Evolutionary conservation across 2,329 filamentous ascomycete species (phyloP).

Genomic region (Penicillium sp.): DNA sequence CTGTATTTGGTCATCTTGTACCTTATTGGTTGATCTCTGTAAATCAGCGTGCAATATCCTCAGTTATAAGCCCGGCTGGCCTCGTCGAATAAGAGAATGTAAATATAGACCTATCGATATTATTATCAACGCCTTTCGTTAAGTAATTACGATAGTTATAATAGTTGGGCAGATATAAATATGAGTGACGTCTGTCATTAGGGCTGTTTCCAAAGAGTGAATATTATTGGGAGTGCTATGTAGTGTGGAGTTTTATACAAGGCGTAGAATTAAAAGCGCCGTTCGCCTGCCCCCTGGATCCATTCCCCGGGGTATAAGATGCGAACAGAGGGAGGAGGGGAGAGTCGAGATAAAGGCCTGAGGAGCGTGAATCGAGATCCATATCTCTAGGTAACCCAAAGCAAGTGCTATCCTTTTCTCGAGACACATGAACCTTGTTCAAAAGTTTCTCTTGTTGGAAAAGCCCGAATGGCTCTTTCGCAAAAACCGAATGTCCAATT

Average conservation of each 20-base stretch:
- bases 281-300: conserved; percentile 17
- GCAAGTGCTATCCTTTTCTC: neutral
- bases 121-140: too few species aligned
- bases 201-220: neutral
- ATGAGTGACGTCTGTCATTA: neutral
- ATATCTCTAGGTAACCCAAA: neutral
- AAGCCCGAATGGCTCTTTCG: neutral
- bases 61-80: too few species aligned
- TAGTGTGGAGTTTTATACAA: conserved; percentile 23
- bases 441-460: neutral
- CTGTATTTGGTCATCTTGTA: too few species aligned
- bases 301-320: conserved; percentile 26
- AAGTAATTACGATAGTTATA: too few species aligned
- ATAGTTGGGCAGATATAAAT: neutral
- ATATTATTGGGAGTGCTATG: conserved; percentile 17
- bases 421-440: neutral
- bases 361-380: conserved; percentile 4
- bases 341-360: conserved; percentile 16
- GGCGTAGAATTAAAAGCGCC: conserved; percentile 13
- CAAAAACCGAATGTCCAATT: neutral
- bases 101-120: too few species aligned
- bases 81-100: too few species aligned
- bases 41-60: too few species aligned
- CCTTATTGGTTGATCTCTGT: too few species aligned
- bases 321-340: conserved; percentile 20